Conservation (phyloP, 257 asterid genomes). For the Fraxinus pennsylvanica region DNA sequence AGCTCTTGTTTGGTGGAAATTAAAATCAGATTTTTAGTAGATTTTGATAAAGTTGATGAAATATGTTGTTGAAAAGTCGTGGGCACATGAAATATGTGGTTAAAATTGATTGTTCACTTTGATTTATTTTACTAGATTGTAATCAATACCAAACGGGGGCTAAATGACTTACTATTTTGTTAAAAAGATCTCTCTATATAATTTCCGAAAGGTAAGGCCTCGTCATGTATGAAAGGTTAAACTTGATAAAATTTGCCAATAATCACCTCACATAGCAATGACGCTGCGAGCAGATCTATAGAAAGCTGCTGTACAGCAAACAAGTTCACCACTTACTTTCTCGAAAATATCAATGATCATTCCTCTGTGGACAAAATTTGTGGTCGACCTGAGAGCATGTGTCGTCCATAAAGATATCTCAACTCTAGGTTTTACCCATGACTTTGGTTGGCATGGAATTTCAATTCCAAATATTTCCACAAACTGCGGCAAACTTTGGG, state of each 20-base stretch:
- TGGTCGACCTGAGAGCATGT: background rate
- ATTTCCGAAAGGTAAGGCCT: background rate
- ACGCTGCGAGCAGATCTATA: background rate
- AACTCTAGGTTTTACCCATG: background rate
- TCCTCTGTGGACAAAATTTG: background rate
- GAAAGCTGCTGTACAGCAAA: background rate
- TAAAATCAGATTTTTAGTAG: too few species aligned
- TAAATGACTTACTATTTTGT: too few species aligned
- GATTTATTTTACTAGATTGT: background rate
- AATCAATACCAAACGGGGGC: too few species aligned
- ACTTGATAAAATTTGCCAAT: background rate
- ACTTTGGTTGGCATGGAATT: background rate
- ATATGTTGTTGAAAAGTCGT: too few species aligned
- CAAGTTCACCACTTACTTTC: background rate
- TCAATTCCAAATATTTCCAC: background rate
- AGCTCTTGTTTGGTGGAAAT: background rate
- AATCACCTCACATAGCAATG: background rate
- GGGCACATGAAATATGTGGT: too few species aligned
- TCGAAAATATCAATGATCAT: background rate
- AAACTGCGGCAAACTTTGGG: background rate
- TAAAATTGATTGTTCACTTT: too few species aligned
- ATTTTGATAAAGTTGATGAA: too few species aligned
- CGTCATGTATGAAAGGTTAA: constrained; percentile 5
- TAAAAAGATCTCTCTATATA: background rate
- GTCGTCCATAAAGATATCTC: background rate